phyloP scores from a whole-genome alignment of 768 basidiomycete species.

The Naganishia friedmannii region DNA sequence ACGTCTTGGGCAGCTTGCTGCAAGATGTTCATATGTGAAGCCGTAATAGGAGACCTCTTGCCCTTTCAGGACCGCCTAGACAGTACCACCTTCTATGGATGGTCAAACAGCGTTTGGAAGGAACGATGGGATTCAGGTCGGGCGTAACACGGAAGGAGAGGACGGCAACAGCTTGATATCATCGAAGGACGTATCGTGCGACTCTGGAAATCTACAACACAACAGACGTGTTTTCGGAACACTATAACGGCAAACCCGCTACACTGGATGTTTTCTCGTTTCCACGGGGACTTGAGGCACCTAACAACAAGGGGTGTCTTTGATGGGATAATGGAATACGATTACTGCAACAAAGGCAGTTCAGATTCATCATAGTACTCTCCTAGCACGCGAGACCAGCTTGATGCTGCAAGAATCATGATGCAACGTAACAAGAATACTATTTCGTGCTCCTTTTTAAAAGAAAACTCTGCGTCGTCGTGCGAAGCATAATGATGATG shows the following conservation, averaged over 20 bases:
- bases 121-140: conserved; percentile 1
- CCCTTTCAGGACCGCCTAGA: conserved; percentile 12
- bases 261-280: not conserved
- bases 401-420: not conserved
- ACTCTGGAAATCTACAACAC: not conserved
- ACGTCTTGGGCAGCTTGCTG: conserved; percentile 13
- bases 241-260: not conserved
- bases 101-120: not conserved
- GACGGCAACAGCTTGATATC: conserved; percentile 6
- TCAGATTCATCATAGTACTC: not conserved
- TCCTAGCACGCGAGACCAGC: not conserved
- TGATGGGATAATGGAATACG: not conserved
- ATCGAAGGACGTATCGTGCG: not conserved
- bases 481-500: not conserved
- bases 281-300: not conserved
- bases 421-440: not conserved
- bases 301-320: not conserved
- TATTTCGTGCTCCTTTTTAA: not conserved
- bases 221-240: not conserved
- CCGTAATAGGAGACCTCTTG: not conserved
- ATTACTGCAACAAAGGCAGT: not conserved
- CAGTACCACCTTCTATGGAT: not conserved
- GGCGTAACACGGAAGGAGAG: conserved; percentile 2
- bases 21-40: conserved; percentile 20
- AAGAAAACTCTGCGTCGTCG: not conserved